Evolutionary conservation across 495 filamentous ascomycete species (phyloP), one percentile per base, ranked within the genome.

Genomic region (Pyronema omphalodes): DNA sequence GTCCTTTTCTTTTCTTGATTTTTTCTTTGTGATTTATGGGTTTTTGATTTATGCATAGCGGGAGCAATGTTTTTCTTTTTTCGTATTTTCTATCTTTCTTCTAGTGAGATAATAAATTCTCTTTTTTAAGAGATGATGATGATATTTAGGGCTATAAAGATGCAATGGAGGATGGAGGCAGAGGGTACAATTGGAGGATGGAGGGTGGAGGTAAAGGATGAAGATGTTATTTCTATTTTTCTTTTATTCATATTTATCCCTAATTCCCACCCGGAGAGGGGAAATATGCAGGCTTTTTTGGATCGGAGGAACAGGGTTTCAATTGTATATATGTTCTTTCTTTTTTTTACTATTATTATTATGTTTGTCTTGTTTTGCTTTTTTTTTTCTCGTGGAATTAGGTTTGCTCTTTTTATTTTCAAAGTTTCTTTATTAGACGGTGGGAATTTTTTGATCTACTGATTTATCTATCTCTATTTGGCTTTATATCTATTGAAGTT

Each of bases 401-500:
- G 23, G 23, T 29, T 29, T n/a, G n/a, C n/a, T n/a, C n/a, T 29
- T 29, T 2, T 5, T 29, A 29, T 29, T 29, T 48, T n/a, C n/a
- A n/a, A n/a, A n/a, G n/a, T n/a, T n/a, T n/a, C n/a, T 48, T 47
- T 35, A 63, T 59, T 43, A 60, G 52, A 54, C 57, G 43, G 63
- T 65, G 58, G 58, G 61, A 51, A 58, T 69, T 44, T 69, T 44
- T 59, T 36, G 44, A 55, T 52, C 57, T 14, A 56, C 60, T 55
- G 67, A 66, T 44, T 44, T 50, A 29, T 58, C 60, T 29, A 57
- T 60, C 9, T 50, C 23, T 14, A 35, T 12, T 15, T n/a, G n/a
- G n/a, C n/a, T n/a, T n/a, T n/a, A 57, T 60, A n/a, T 50, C 23
- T 14, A 35, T 12, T 15, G 12, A 37, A 23, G 5, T 7, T 1